Base-by-base conservation (phyloP, 2,329 filamentous ascomycete species). In the Ciborinia camelliae region DNA sequence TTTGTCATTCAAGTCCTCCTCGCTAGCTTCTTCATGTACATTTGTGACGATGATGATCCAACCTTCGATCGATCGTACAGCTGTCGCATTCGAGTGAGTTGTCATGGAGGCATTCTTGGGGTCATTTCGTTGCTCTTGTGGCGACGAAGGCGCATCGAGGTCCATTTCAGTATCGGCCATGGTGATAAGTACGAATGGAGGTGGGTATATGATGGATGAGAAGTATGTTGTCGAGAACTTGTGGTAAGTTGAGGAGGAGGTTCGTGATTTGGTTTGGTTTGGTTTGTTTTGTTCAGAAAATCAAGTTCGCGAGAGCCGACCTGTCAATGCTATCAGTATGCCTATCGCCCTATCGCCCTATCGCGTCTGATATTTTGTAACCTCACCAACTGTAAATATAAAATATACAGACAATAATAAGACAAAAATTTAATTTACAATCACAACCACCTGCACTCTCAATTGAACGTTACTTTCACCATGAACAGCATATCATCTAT, bases 41-140 rank as follows among this genome's bases (percentile, higher is more conserved):
- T 95, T 95, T 61, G 90, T 93, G 70, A 91, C 90, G 68, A 92
- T 87, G 73, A 95, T 82, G 77, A 95, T 95, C 91, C 91, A 95
- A 71, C 91, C 91, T 78, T 95, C 91, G 74, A 95, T 93, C 63
- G 89, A 92, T 72, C 91, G 90, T 66, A 95, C 91, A 30, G 91
- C 91, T 1, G 88, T 91, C 63, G 90, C 90, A 75, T 90, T 89
- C 45, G 84, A 81, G 72, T 86, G 84, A 8, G 90, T 93, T 73
- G 86, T 86, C 82, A 91, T 89, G 73, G 89, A 86, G 72, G 81
- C 79, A 68, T 85, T 81, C 73, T 85, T 84, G 71, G 79, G 76
- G 60, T 85, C 81, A 65, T 84, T 80, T 72, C 84, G 84, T 71
- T 79, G 76, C 66, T 81, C 78, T 63, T 77, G 73, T 55, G 75